A percentile compares a stretch with the other conserved stretches of the same genome.
Evolutionary conservation across 352 stramenopile species (phyloP).

Genomic region (Thraustochytrium sp.): DNA sequence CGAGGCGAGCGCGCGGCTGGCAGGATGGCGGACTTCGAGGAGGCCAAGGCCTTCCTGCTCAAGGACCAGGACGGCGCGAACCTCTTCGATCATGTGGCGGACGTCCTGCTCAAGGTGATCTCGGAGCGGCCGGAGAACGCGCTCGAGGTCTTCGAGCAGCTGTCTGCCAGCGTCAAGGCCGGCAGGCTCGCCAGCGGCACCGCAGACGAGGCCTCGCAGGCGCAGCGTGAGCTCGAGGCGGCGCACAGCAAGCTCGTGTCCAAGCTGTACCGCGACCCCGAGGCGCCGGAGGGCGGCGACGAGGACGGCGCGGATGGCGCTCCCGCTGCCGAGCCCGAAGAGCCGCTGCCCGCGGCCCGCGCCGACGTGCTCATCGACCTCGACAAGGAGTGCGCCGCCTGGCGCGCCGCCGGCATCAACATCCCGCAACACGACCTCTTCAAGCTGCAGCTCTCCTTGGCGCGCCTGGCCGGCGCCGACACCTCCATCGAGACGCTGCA

Average conservation of each 20-base stretch:
- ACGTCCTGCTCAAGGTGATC: conserved; percentile 51
- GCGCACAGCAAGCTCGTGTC: background rate
- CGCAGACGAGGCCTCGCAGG: background rate
- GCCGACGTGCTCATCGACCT: conserved; percentile 53
- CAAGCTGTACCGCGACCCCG: conserved; percentile 31
- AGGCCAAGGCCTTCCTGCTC: conserved; percentile 78
- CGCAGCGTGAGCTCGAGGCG: background rate
- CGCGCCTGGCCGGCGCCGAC: conserved; percentile 34
- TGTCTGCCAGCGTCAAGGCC: conserved; percentile 69
- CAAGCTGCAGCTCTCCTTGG: conserved; percentile 50
- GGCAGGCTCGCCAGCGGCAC: background rate
- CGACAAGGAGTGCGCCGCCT: conserved; percentile 44
- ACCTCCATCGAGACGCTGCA: conserved; percentile 58
- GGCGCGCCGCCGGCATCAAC: conserved; percentile 48
- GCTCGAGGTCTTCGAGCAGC: conserved; percentile 71
- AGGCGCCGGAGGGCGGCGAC: conserved; percentile 50
- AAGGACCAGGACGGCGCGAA: conserved; percentile 55
- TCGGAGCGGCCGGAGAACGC: conserved; percentile 74
- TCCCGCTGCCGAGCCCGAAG: conserved; percentile 45
- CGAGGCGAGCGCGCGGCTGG: background rate
- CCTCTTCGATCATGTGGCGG: conserved; percentile 48
- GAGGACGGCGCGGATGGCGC: conserved; percentile 47
- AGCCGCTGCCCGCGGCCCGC: conserved; percentile 1
- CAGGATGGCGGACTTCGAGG: conserved; percentile 57
- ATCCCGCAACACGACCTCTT: conserved; percentile 52